phyloP scores from a whole-genome alignment of 306 rosid species.

The Castanea sativa region DNA sequence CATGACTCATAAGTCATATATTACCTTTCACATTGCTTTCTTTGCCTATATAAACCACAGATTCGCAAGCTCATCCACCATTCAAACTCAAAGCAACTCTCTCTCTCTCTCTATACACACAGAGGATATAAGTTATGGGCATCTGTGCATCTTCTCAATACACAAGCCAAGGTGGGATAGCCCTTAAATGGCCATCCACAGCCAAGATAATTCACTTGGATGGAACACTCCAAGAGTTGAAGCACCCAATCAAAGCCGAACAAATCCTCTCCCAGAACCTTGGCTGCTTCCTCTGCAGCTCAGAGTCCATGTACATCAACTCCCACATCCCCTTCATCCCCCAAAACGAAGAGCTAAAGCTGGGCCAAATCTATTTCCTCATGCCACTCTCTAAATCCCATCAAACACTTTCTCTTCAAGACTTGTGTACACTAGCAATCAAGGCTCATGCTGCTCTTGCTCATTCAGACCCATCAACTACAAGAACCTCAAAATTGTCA shows the following conservation, averaged over 20 bases:
- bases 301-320: constrained; percentile 54
- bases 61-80: background rate
- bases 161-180: constrained; percentile 16
- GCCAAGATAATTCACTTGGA: constrained; percentile 49
- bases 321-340: constrained; percentile 22
- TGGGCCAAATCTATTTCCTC: constrained; percentile 53
- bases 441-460: constrained; percentile 58
- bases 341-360: constrained; percentile 47
- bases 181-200: constrained; percentile 17
- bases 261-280: constrained; percentile 55
- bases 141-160: constrained; percentile 45
- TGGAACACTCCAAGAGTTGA: constrained; percentile 52
- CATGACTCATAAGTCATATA: background rate
- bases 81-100: background rate
- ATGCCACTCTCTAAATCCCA: constrained; percentile 40
- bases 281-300: constrained; percentile 44
- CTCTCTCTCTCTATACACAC: background rate
- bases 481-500: background rate
- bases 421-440: constrained; percentile 49
- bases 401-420: constrained; percentile 42
- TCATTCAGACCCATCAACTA: constrained; percentile 9
- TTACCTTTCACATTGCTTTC: background rate
- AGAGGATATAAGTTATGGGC: constrained; percentile 39
- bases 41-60: constrained; percentile 10
- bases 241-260: constrained; percentile 40